Conservation (phyloP, 768 basidiomycete species). For the Tricholomella constricta region DNA sequence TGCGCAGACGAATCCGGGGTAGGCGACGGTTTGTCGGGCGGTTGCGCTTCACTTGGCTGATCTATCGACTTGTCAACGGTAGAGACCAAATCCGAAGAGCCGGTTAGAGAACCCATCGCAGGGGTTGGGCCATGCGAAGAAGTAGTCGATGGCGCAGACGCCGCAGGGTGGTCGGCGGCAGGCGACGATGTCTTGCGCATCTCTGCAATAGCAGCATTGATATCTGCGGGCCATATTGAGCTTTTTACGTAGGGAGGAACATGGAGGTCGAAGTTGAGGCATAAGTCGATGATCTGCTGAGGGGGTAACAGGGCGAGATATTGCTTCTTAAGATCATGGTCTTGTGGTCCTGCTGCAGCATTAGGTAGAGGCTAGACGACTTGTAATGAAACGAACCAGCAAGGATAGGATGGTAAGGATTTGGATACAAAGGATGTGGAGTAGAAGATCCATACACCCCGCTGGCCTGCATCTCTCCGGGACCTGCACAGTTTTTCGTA, state of each 20-base stretch:
- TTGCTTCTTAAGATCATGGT: conserved; percentile 67
- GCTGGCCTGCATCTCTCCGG: conserved; percentile 62
- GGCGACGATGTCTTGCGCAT: conserved; percentile 39
- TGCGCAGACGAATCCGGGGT: conserved; percentile 17
- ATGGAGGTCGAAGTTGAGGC: conserved; percentile 69
- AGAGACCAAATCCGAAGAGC: conserved; percentile 17
- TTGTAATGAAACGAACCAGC: conserved; percentile 26
- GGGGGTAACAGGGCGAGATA: conserved; percentile 70
- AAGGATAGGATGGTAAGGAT: conserved; percentile 35
- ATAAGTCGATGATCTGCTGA: conserved; percentile 78
- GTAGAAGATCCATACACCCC: conserved; percentile 38
- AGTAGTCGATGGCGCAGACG: conserved; percentile 12
- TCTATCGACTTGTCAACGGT: conserved; percentile 16
- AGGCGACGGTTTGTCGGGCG: conserved; percentile 27
- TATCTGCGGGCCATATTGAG: conserved; percentile 73
- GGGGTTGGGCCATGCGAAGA: conserved; percentile 6
- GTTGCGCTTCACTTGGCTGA: conserved; percentile 21
- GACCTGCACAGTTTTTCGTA: conserved; percentile 71
- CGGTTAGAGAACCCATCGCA: conserved; percentile 20
- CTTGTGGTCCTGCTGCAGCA: conserved; percentile 35
- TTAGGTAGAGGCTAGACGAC: conserved; percentile 15
- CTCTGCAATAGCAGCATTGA: conserved; percentile 62
- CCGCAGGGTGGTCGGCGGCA: conserved; percentile 17
- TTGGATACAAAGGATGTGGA: conserved; percentile 38
- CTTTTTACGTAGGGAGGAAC: conserved; percentile 64